These are phyloP conservation scores for Vitis hybrid DNA, from an alignment of 177 flowering plant species.

Conservation along the genomic window DNA sequence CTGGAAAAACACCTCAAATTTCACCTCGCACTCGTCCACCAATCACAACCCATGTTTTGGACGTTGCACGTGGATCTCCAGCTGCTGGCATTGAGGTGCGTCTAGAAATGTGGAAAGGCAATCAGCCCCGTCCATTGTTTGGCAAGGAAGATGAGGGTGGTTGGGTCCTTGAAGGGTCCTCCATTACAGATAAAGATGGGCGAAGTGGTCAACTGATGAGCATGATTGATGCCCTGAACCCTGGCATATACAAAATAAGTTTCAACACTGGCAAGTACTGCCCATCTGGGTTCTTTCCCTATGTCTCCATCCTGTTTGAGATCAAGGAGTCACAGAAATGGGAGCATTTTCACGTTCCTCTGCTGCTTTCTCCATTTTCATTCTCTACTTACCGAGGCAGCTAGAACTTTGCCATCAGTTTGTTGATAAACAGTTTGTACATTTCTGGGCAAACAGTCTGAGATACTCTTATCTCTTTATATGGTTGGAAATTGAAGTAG, in stretches of 20 bases:
- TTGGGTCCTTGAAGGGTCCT: slow-evolving; percentile 62
- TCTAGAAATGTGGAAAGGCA: slow-evolving; percentile 68
- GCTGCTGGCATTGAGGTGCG: slow-evolving; percentile 72
- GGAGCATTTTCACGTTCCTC: slow-evolving; percentile 94
- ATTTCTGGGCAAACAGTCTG: no score
- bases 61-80: slow-evolving; percentile 74
- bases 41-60: slow-evolving; percentile 89
- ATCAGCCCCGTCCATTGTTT: slow-evolving; percentile 40
- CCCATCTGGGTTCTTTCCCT: slow-evolving; percentile 79
- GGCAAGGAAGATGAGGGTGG: slow-evolving; percentile 27
- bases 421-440: no score
- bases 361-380: slow-evolving; percentile 85
- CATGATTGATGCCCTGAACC: slow-evolving; percentile 51
- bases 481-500: no score
- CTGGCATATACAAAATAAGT: slow-evolving; percentile 75
- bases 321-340: slow-evolving; percentile 65
- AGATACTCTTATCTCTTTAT: no score
- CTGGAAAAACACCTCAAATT: slow-evolving; percentile 31
- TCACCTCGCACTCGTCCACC: slow-evolving; percentile 71
- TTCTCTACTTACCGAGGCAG: slow-evolving; percentile 90
- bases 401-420: slow-evolving; percentile 31
- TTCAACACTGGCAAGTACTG: slow-evolving; percentile 79
- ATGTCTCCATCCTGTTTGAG: slow-evolving; percentile 77
- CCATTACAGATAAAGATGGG: slow-evolving; percentile 80
- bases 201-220: slow-evolving; percentile 71